phyloP scores from a whole-genome alignment of 345 rosid species.

The Arabidopsis suecica region DNA sequence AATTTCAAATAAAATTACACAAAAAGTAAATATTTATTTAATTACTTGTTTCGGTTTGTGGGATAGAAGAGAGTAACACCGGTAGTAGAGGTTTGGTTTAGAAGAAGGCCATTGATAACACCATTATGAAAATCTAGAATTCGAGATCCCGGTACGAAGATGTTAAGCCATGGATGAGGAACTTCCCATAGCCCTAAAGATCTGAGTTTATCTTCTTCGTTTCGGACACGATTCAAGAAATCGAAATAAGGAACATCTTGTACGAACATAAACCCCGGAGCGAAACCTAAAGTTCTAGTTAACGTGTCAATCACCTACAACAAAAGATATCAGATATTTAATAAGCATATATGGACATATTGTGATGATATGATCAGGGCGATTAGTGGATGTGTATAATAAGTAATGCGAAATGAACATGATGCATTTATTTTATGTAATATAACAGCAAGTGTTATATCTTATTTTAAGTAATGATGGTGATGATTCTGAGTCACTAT shows the following conservation, averaged over 20 bases:
- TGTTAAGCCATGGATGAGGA: conserved; percentile 97
- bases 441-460: too few relatives aligned
- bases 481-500: background rate
- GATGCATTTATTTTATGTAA: background rate
- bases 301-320: conserved; percentile 51
- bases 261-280: conserved; percentile 47
- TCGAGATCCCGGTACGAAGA: conserved; percentile 76
- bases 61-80: conserved; percentile 83
- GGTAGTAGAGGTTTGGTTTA: conserved; percentile 63
- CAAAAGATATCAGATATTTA: background rate
- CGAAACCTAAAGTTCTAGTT: conserved; percentile 41
- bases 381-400: background rate
- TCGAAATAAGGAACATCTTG: conserved; percentile 58
- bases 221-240: conserved; percentile 78
- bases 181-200: conserved; percentile 84
- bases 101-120: conserved; percentile 69
- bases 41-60: conserved; percentile 80
- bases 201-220: conserved; percentile 67
- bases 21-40: conserved; percentile 40
- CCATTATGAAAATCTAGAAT: conserved; percentile 67
- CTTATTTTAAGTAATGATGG: background rate
- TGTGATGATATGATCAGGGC: background rate
- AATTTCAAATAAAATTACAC: background rate
- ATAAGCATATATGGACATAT: background rate
- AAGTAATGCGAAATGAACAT: background rate